phyloP scores from a whole-genome alignment of 768 basidiomycete genomes.

The Suillus discolor region DNA sequence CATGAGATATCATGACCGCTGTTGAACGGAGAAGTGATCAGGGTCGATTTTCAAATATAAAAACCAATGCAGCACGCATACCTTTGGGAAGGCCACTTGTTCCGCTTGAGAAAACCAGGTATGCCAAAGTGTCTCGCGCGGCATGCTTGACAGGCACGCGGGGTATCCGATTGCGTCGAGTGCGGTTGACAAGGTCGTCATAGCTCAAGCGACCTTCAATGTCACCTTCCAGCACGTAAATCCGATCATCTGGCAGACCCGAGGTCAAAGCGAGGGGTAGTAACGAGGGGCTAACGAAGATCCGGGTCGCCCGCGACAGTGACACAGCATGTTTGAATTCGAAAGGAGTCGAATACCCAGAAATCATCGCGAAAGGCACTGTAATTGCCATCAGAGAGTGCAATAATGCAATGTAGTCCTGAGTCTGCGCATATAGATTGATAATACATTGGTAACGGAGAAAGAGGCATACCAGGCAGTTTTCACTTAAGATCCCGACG shows the following conservation, averaged over 20 bases:
- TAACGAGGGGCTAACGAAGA: slow-evolving; percentile 56
- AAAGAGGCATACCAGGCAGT: slow-evolving; percentile 55
- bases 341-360: slow-evolving; percentile 55
- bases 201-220: slow-evolving; percentile 45
- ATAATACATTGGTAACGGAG: neutral
- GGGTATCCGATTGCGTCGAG: slow-evolving; percentile 39
- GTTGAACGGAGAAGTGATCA: neutral
- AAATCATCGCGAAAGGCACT: slow-evolving; percentile 55
- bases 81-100: slow-evolving; percentile 80
- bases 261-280: slow-evolving; percentile 43
- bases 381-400: slow-evolving; percentile 51
- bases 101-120: slow-evolving; percentile 77
- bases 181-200: slow-evolving; percentile 44
- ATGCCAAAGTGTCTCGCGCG: slow-evolving; percentile 57
- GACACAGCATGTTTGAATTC: slow-evolving; percentile 56
- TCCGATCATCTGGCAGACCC: slow-evolving; percentile 40
- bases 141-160: slow-evolving; percentile 47
- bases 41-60: slow-evolving; percentile 9
- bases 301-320: slow-evolving; percentile 47
- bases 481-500: slow-evolving; percentile 71
- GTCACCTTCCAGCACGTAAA: slow-evolving; percentile 52
- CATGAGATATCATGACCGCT: slow-evolving; percentile 79
- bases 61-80: slow-evolving; percentile 22
- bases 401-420: slow-evolving; percentile 60
- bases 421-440: slow-evolving; percentile 1